Percentiles rank a stretch among this genome's conserved stretches.
Evolutionary conservation across 139 green algal species (phyloP).

Genomic region (Ettlia oleoabundans): DNA sequence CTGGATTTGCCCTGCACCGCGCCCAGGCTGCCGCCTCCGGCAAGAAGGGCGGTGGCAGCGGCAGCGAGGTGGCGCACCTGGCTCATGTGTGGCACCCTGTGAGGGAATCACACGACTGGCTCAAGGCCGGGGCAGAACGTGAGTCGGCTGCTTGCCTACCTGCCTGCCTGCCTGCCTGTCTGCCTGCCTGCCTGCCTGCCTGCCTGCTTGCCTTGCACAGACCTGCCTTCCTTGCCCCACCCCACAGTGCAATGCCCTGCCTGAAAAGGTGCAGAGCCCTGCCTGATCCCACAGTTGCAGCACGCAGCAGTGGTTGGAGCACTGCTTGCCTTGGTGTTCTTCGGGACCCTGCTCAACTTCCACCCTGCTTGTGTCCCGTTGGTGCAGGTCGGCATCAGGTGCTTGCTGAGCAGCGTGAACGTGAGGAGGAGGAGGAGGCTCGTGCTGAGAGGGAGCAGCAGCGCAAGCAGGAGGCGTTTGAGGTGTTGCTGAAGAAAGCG

Average conservation of each 20-base stretch:
- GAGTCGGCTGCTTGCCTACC: background rate
- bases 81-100: constrained; percentile 42
- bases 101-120: background rate
- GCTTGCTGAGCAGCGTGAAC: background rate
- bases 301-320: too few relatives aligned
- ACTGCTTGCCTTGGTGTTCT: background rate
- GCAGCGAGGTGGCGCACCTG: constrained; percentile 23
- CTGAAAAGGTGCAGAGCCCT: too few relatives aligned
- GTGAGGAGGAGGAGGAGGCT: background rate
- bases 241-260: too few relatives aligned
- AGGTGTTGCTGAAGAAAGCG: background rate
- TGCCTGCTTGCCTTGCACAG: background rate
- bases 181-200: background rate
- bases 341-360: too few relatives aligned
- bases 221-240: too few relatives aligned
- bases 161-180: background rate
- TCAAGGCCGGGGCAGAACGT: constrained; percentile 14
- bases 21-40: background rate
- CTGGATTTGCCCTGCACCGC: constrained; percentile 3
- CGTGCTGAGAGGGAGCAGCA: background rate
- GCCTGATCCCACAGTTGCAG: too few relatives aligned
- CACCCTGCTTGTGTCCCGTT: background rate
- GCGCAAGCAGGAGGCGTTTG: constrained; percentile 13
- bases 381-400: constrained; percentile 15
- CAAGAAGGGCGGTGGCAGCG: background rate